Base-by-base conservation (phyloP, 2,329 filamentous ascomycete genomes). In the Penicillium corylophilum region DNA sequence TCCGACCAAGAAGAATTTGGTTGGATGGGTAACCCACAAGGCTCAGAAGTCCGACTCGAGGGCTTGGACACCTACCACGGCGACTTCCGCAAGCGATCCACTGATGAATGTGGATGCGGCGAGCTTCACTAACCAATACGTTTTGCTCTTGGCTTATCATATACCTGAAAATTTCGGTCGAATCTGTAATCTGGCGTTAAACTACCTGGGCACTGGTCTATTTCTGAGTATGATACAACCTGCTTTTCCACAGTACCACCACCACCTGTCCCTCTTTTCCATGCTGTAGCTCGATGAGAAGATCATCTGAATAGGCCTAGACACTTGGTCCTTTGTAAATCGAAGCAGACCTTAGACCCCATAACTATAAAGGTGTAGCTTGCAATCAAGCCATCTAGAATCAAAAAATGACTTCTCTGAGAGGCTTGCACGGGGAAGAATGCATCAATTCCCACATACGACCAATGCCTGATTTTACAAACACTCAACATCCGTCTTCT, bases 11-110 rank as follows among this genome's bases (percentile, higher is more conserved):
- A 52, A 15, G 46, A 58, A n/a, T 61, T 54, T 16, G 48, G 55
- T 31, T 77, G 75, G 75, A 65, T 77, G 68, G 75, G 75, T 13
- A 59, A 72, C 33, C 70, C 70, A 1, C 57, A 73, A 2, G 68
- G 66, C 45, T 63, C 66, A n/a, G 61, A 71, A 29, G 59, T 75
- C 29, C 65, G 66, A 10, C 67, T 69, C 1, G 72, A 74, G 5
- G 65, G 68, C 4, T 53, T 77, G 7, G 74, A 77, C 46, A 69
- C 65, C 5, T 77, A 77, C 55, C 74, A 77, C 50, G 72, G 73
- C 13, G 73, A 76, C 44, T 76, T 75, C 58, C 73, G 67, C 56
- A 70, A 69, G 56, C 62, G 63, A 29, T 67, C 64, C n/a, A 54
- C 48, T 4, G 63, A 59, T 12, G 64, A 62, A 13, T 74, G 71